Conservation (phyloP, 176 grass and related monocot genomes). For the Poa pratensis region DNA sequence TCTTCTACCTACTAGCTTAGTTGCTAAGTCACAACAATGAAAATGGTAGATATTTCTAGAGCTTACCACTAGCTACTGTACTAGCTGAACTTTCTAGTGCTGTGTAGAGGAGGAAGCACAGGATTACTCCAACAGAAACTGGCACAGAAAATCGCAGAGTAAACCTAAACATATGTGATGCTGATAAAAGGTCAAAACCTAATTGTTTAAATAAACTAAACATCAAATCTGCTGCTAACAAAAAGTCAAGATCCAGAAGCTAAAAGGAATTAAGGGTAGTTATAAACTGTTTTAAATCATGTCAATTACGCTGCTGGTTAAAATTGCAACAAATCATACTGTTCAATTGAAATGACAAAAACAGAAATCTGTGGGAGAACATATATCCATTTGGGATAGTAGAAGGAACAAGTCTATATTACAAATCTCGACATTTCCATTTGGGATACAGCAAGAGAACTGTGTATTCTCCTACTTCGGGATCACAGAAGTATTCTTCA, state of each 20-base stretch:
- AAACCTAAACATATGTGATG: not conserved
- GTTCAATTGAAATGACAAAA: not conserved
- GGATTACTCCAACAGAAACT: too few relatives aligned
- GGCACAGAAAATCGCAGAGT: not conserved
- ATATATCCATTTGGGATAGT: not conserved
- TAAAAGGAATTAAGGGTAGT: not conserved
- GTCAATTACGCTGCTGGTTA: not conserved
- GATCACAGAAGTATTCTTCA: not conserved
- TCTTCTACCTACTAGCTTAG: too few relatives aligned
- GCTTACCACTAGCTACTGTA: too few relatives aligned
- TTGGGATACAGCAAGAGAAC: not conserved
- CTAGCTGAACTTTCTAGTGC: too few relatives aligned
- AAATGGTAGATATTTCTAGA: too few relatives aligned
- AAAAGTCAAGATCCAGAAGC: not conserved
- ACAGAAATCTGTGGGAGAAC: not conserved
- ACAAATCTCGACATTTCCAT: not conserved
- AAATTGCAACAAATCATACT: not conserved
- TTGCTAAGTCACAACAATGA: too few relatives aligned
- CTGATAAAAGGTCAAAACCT: not conserved
- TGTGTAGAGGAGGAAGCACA: too few relatives aligned
- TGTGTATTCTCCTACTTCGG: not conserved
- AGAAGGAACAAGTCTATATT: not conserved
- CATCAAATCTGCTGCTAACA: not conserved
- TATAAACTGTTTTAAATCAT: not conserved
- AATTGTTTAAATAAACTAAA: not conserved